Conservation (phyloP, 768 basidiomycete genomes). For the Termitomyces sp. region DNA sequence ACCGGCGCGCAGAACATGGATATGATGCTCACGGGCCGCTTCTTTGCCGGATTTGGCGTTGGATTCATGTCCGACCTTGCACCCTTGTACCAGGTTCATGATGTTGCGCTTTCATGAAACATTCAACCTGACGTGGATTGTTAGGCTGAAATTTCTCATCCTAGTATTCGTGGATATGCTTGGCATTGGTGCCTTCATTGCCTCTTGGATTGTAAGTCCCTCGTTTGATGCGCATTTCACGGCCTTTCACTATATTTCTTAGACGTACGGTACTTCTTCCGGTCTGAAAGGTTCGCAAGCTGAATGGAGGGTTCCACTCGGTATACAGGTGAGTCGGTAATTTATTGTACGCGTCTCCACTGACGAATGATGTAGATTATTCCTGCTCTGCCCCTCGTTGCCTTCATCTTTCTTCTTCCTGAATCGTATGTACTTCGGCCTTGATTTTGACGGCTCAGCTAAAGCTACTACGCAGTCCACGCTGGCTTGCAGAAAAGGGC, state of each 20-base stretch:
- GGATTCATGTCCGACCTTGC: constrained; percentile 47
- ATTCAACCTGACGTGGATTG: neutral
- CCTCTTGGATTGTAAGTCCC: constrained; percentile 38
- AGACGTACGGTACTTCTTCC: constrained; percentile 38
- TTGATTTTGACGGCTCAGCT: neutral
- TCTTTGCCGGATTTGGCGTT: constrained; percentile 45
- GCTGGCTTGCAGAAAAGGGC: constrained; percentile 51
- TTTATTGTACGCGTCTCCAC: neutral
- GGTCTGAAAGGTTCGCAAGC: constrained; percentile 30
- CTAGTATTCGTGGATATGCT: constrained; percentile 52
- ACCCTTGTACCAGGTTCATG: constrained; percentile 43
- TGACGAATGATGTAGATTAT: constrained; percentile 23
- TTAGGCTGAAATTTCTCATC: constrained; percentile 51
- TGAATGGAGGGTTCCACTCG: constrained; percentile 50
- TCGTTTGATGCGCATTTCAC: neutral
- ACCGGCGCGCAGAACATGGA: constrained; percentile 40
- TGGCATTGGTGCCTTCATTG: constrained; percentile 45
- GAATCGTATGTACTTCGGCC: constrained; percentile 34
- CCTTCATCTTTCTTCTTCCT: constrained; percentile 46
- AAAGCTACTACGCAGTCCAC: constrained; percentile 23
- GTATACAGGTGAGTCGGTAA: constrained; percentile 28
- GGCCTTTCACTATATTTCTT: neutral
- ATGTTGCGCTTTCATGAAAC: neutral
- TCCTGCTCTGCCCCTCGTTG: constrained; percentile 42
- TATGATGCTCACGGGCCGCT: constrained; percentile 45